Evolutionary conservation across 2,329 filamentous ascomycete species (phyloP), one percentile per base, ranked within the genome.

Genomic region (Stemphylium vesicarium): DNA sequence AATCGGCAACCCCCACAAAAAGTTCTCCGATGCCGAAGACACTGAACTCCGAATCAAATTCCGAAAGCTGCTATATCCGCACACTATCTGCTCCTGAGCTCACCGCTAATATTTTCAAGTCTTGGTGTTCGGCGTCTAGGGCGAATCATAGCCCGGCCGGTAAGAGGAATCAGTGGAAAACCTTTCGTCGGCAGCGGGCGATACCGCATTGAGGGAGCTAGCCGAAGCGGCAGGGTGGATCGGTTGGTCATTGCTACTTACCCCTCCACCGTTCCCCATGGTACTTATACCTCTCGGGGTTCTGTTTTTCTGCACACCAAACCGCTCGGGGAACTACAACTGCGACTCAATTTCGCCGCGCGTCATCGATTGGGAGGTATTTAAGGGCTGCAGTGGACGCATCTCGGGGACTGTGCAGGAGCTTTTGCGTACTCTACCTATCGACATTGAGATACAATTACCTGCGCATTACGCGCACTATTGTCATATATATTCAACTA

Each of bases 121-220:
- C 43, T 48, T 54, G 45, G 52, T 51, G 41, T 40, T 58, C 54
- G 58, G 56, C 41, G 26, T 32, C 22, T 44, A 44, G 33, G 44
- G 42, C 63, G 54, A 65, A 64, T 65, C 59, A 64, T 22, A 36
- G 2, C 9, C 39, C 35, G 36, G 22, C 16, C 46, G 36, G 36
- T 38, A 33, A 35, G 33, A 48, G 31, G 26, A 39, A 46, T 55
- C 29, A 15, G 22, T 24, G n/a, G 36, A 50, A 50, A 53, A 55
- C 26, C 26, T 40, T 46, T 57, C 41, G 40, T 43, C 59, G 63
- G 63, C 57, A 57, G 42, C 61, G 63, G 59, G 58, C 64, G 64
- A 64, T 52, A 58, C 64, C 64, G 62, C 53, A 57, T 57, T 38
- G 18, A 52, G 48, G 24, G 29, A 50, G 41, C 45, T 57, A 56